phyloP scores from a whole-genome alignment of 2,329 filamentous ascomycete species.

The Beauveria caledonica region DNA sequence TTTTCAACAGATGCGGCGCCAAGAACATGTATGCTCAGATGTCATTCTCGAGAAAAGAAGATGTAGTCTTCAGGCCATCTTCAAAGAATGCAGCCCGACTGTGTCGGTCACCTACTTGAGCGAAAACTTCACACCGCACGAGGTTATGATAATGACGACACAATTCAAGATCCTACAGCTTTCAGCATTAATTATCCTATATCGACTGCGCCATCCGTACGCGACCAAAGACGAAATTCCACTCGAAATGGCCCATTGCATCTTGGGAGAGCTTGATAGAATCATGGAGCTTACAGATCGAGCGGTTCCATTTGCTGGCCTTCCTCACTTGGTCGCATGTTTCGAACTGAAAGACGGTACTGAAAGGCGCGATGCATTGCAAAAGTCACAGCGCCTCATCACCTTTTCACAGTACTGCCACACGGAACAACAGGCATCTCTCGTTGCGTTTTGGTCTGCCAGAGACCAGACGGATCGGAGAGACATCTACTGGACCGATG shows the following conservation, averaged over 20 bases:
- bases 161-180: constrained; percentile 2
- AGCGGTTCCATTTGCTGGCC: constrained; percentile 11
- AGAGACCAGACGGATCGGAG: not conserved
- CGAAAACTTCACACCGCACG: not conserved
- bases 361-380: not conserved
- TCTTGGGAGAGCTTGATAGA: constrained; percentile 7
- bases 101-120: not conserved
- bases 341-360: constrained; percentile 1
- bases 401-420: constrained; percentile 10
- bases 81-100: not conserved
- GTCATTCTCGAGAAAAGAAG: not conserved
- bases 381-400: constrained; percentile 4
- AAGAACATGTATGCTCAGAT: not conserved
- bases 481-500: constrained; percentile 9
- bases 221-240: not conserved
- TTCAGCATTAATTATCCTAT: constrained; percentile 2
- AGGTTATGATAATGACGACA: constrained; percentile 6
- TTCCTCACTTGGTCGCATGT: constrained; percentile 10
- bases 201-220: constrained; percentile 10
- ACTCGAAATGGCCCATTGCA: not conserved
- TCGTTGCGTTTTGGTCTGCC: constrained; percentile 7
- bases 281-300: constrained; percentile 5
- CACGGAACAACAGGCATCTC: constrained; percentile 5
- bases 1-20: not conserved
- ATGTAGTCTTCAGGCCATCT: not conserved